phyloP scores from a whole-genome alignment of 164 flowering plant genomes.

The Magnolia kwangsiensis region DNA sequence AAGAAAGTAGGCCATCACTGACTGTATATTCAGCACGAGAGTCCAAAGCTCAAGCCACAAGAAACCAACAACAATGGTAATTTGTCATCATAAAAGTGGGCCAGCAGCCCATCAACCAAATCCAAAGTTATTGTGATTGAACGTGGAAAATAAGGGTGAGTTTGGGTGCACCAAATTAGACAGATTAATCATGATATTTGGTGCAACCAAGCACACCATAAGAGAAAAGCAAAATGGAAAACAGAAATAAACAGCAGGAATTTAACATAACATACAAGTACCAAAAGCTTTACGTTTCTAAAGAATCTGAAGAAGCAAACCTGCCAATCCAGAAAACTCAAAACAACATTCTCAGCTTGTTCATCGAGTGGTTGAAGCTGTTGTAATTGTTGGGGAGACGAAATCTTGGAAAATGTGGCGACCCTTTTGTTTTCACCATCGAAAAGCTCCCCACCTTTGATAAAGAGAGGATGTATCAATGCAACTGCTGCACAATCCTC shows the following conservation, averaged over 20 bases:
- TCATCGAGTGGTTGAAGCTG: constrained; percentile 42
- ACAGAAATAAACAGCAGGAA: neutral
- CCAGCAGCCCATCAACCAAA: too few relatives aligned
- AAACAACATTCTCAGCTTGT: constrained; percentile 45
- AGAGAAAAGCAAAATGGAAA: neutral
- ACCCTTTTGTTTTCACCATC: constrained; percentile 47
- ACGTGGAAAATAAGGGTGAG: too few relatives aligned
- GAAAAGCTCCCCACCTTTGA: constrained; percentile 48
- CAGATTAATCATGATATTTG: too few relatives aligned
- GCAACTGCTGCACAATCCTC: constrained; percentile 57
- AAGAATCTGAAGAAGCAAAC: constrained; percentile 25
- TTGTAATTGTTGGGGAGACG: constrained; percentile 57
- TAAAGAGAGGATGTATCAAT: constrained; percentile 54
- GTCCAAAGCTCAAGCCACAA: too few relatives aligned
- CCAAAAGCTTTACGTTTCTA: neutral
- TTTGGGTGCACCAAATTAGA: too few relatives aligned
- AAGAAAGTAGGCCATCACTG: too few relatives aligned
- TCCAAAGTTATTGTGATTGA: too few relatives aligned
- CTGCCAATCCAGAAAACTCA: constrained; percentile 84
- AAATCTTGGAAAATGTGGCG: constrained; percentile 53
- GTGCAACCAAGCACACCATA: too few relatives aligned
- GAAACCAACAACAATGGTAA: too few relatives aligned
- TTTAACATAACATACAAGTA: too few relatives aligned
- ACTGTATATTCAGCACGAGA: too few relatives aligned
- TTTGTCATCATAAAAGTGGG: too few relatives aligned